These are phyloP conservation scores for Penicillium decumbens DNA, from an alignment of 2,329 filamentous ascomycete genomes.

Conservation along the genomic window DNA sequence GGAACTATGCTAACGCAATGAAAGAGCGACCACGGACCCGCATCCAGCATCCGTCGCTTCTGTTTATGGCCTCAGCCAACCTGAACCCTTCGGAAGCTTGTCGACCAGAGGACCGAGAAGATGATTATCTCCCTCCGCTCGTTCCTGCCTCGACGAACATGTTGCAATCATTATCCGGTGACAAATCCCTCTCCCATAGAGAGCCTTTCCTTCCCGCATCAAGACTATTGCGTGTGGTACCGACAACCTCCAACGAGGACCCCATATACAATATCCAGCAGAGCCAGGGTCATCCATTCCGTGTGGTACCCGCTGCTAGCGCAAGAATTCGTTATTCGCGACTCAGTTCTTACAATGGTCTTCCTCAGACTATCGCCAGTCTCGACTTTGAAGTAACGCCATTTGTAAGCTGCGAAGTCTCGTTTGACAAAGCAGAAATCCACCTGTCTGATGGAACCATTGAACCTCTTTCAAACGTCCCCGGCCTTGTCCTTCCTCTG, in stretches of 20 bases:
- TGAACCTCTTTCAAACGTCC: slow-evolving; percentile 39
- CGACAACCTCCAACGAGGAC: slow-evolving; percentile 47
- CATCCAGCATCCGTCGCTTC: slow-evolving; percentile 53
- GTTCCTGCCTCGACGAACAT: slow-evolving; percentile 56
- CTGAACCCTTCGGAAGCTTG: slow-evolving; percentile 42
- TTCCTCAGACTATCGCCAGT: slow-evolving; percentile 49
- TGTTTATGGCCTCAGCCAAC: slow-evolving; percentile 50
- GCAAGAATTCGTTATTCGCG: slow-evolving; percentile 54
- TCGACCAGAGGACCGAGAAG: slow-evolving; percentile 37
- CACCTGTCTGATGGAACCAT: slow-evolving; percentile 46
- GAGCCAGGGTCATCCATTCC: slow-evolving; percentile 50
- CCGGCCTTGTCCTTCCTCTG: slow-evolving; percentile 36
- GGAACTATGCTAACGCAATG: slow-evolving; percentile 10
- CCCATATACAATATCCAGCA: slow-evolving; percentile 52
- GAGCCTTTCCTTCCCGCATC: slow-evolving; percentile 55
- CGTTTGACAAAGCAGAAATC: slow-evolving; percentile 48
- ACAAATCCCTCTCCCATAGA: slow-evolving; percentile 45
- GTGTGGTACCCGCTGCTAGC: slow-evolving; percentile 53
- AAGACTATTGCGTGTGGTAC: slow-evolving; percentile 54
- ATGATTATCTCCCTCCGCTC: slow-evolving; percentile 52
- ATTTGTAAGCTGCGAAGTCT: slow-evolving; percentile 48
- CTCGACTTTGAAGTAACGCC: slow-evolving; percentile 55
- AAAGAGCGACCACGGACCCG: slow-evolving; percentile 47
- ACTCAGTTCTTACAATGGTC: slow-evolving; percentile 40
- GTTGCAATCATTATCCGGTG: slow-evolving; percentile 51